Base-by-base conservation (phyloP, 805 yeast genomes). In the Myxozyma monticola region DNA sequence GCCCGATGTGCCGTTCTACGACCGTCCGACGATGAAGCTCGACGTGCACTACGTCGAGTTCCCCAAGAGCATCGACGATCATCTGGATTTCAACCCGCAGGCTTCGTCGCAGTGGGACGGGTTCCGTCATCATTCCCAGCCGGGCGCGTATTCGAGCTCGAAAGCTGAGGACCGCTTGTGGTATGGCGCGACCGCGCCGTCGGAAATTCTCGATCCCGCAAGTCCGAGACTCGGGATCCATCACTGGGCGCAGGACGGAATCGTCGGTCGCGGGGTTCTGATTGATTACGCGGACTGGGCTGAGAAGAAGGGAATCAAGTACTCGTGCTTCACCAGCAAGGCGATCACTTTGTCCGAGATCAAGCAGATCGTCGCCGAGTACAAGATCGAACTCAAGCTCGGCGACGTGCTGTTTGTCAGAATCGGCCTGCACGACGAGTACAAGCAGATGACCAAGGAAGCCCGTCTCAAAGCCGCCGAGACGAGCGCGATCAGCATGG, bases 41-140 rank as follows among this genome's bases (percentile, higher is more conserved):
- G 46, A 51, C 12, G 24, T 41, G 17, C 29, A 40, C 25, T 28
- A 36, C 31, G 22, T 31, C 42, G 10, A 28, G 29, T 43, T 22
- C 35, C 51, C 55, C 12, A 28, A 25, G 21, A 43, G 54, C 18
- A 48, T 58, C 37, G 69, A 65, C 49, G 69, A 65, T 42, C 66
- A 62, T 42, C 49, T 55, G 35, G 26, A 28, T 21, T 45, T 63
- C 37, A 65, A 65, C 42, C 66, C 69, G 1, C 69, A 65, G 50
- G 54, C 59, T 14, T 57, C 65, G 25, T 62, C 66, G 17, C 69
- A 65, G 50, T 65, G 68, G 68, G 69, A 65, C 43, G 69, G 69
- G 10, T 57, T 43, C 18, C n/a, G 47, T 22, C 47, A 43, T 18
- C 47, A 59, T 51, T 50, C 57, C 17, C 68, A 65, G 38, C 61